Base-by-base conservation (phyloP, 2,329 filamentous ascomycete species). In the Alternaria sp. region DNA sequence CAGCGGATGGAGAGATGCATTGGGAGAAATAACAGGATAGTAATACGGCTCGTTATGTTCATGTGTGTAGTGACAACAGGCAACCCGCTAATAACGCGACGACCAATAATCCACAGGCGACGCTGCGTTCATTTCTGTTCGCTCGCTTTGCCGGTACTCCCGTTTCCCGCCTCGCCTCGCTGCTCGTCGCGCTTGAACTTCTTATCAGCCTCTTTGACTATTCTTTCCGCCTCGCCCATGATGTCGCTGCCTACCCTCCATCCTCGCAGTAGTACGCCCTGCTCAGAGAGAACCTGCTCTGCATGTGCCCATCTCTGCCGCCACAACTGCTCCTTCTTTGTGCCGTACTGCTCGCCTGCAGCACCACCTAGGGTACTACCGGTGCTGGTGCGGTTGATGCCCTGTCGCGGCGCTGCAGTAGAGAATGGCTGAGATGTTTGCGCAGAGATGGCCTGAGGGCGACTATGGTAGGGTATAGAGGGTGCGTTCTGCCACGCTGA, bases 201-300 rank as follows among this genome's bases (percentile, higher is more conserved):
- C 60, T 59, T 61, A 30, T 88, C 71, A 28, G 85, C 85, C 63
- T 85, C 82, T 76, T 85, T 85, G 4, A 93, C 87, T 61, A 93
- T 85, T 13, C 84, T 86, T 57, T 89, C 83, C 3, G 90, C 89
- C 77, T 92, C 90, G 1, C 83, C 83, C 59, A 88, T 83, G 8
- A 92, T 90, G 81, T 96, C 92, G 26, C 85, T 83, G 0, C 92
- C 92, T 11, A 85, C 86, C 45, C 90, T 85, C 92, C 92, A 96
- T 19, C 87, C 92, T 66, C 91, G 88, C 36, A 96, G 76, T 67
- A 85, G 81, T 1, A 96, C 90, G 5, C 90, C 90, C 43, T 89
- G 82, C 6, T 83, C 81, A n/a, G 87, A 86, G 10, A 95, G 83
- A 28, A 88, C 82, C 45, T 83, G 82, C 66, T 91, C 88, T 4